phyloP scores from a whole-genome alignment of 2,329 filamentous ascomycete genomes.

The Raffaelea ambrosiae region DNA sequence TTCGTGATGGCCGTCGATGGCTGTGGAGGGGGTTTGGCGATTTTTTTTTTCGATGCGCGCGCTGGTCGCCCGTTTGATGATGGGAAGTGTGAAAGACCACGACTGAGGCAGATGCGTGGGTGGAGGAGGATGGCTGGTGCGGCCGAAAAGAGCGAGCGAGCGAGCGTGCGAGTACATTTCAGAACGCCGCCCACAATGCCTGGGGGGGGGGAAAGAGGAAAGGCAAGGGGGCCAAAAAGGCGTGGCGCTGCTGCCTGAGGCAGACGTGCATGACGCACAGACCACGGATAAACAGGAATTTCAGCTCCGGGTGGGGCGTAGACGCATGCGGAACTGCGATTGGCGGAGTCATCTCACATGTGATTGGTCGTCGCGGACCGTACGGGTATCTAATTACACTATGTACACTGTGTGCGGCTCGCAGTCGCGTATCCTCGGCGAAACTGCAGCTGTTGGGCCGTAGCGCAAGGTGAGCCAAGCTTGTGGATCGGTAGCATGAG shows the following conservation, averaged over 20 bases:
- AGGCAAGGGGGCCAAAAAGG: too few species aligned
- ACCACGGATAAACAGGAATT: too few species aligned
- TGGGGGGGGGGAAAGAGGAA: background rate
- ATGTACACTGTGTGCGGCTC: too few species aligned
- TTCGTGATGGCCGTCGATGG: conserved; percentile 50
- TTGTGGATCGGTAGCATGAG: too few species aligned
- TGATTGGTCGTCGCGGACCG: too few species aligned
- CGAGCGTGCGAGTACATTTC: conserved; percentile 7
- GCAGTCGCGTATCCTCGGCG: too few species aligned
- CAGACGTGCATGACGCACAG: background rate
- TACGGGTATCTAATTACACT: too few species aligned
- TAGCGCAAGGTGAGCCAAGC: too few species aligned
- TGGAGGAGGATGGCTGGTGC: conserved; percentile 34
- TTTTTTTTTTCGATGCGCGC: conserved; percentile 51
- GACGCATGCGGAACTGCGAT: too few species aligned
- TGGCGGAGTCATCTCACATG: too few species aligned
- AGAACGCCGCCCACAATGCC: conserved; percentile 8
- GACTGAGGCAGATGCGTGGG: conserved; percentile 35
- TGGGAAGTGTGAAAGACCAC: conserved; percentile 41
- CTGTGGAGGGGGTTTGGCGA: conserved; percentile 50
- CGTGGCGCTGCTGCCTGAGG: conserved; percentile 3
- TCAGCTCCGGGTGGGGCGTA: too few species aligned
- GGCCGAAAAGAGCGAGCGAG: conserved; percentile 17
- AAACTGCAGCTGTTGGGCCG: too few species aligned
- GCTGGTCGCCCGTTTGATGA: conserved; percentile 34